These are phyloP conservation scores for Typha latifolia DNA, from an alignment of 176 grass and related monocot genomes.

Conservation along the genomic window DNA sequence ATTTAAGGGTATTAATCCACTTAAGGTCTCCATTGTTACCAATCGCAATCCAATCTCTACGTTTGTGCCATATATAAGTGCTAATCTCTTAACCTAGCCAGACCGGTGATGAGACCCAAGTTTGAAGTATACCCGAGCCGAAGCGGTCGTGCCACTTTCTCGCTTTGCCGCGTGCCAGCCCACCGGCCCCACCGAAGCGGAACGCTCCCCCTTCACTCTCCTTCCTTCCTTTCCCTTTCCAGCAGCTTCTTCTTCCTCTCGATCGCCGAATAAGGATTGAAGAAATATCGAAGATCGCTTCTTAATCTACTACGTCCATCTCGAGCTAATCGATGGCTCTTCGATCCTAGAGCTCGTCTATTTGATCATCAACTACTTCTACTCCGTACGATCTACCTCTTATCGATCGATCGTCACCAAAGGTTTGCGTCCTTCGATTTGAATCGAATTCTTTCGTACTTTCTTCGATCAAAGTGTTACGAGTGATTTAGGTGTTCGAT, in stretches of 20 bases:
- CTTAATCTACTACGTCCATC: no score
- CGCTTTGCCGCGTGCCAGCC: constrained; percentile 23
- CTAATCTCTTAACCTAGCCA: no score
- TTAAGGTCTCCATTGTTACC: no score
- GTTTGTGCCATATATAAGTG: no score
- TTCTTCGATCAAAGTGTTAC: constrained; percentile 5
- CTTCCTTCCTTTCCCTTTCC: not conserved
- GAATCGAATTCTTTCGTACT: not conserved
- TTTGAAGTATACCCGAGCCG: no score
- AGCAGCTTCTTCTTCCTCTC: not conserved
- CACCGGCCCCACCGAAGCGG: constrained; percentile 6
- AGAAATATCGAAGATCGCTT: not conserved
- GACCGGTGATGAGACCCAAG: no score
- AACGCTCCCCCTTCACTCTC: not conserved
- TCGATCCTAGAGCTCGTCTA: no score
- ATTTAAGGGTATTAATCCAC: no score
- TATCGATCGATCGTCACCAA: not conserved
- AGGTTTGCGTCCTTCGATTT: not conserved
- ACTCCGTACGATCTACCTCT: no score
- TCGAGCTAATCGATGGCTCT: no score
- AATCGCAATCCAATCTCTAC: no score
- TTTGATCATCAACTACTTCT: no score
- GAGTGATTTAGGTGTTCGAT: constrained; percentile 12
- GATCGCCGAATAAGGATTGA: constrained; percentile 1
- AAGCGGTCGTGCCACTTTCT: constrained; percentile 18